A percentile compares a stretch with the other conserved stretches of the same genome.
Evolutionary conservation across 2,329 filamentous ascomycete genomes (phyloP).

Genomic region (Cryphonectria radicalis): DNA sequence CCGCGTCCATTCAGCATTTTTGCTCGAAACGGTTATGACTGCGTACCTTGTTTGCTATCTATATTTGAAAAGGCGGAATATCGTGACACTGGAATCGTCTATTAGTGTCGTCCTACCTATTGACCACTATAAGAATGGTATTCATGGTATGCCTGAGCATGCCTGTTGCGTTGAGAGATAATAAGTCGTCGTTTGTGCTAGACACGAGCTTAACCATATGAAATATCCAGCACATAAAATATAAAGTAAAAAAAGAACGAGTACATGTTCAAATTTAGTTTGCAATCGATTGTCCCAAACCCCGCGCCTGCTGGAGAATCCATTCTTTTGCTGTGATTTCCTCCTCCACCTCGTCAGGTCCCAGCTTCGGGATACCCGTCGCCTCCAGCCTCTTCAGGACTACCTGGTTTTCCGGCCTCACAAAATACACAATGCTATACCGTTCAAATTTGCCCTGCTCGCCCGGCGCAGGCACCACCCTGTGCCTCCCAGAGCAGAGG

Average conservation of each 20-base stretch:
- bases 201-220: not conserved
- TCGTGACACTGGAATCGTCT: no score
- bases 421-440: conserved; percentile 32
- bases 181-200: not conserved
- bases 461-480: conserved; percentile 38
- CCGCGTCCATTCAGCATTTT: no score
- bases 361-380: conserved; percentile 25
- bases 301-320: conserved; percentile 26
- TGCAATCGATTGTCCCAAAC: conserved; percentile 17
- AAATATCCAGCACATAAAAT: not conserved
- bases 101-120: not conserved
- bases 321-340: conserved; percentile 29
- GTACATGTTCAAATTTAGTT: not conserved
- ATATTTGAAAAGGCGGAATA: no score
- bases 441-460: conserved; percentile 28
- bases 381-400: conserved; percentile 29
- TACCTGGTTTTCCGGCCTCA: conserved; percentile 29
- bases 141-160: not conserved
- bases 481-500: conserved; percentile 40
- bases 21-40: no score
- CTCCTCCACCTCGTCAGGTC: conserved; percentile 15
- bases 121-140: not conserved
- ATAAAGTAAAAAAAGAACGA: not conserved
- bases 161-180: not conserved
- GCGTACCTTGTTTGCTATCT: no score